Conservation (phyloP, 2,329 filamentous ascomycete genomes). For the Pseudogymnoascus sp. region DNA sequence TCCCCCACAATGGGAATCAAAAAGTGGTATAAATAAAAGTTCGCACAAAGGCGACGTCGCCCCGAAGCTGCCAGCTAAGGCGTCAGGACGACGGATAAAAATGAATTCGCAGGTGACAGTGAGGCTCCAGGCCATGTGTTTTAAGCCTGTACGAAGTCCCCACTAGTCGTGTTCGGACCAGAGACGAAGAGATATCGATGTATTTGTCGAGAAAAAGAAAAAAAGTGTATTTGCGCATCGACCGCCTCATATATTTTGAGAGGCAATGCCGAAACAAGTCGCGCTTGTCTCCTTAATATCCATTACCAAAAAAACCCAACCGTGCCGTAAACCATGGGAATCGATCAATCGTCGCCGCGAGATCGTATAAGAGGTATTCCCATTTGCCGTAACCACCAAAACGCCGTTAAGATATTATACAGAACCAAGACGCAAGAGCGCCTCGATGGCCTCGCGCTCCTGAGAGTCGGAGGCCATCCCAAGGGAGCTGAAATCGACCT, state of each 20-base stretch:
- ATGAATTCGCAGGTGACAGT: constrained; percentile 8
- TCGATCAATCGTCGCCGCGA: constrained; percentile 11
- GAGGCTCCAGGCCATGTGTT: constrained; percentile 7
- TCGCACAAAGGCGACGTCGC: background rate
- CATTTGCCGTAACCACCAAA: constrained; percentile 5
- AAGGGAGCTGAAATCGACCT: constrained; percentile 42
- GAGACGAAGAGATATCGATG: constrained; percentile 4
- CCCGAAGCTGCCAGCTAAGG: background rate
- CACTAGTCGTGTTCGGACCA: background rate
- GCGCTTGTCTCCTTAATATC: background rate
- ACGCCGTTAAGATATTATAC: constrained; percentile 40
- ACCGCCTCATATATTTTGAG: constrained; percentile 1
- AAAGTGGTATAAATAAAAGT: constrained; percentile 9
- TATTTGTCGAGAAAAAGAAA: background rate
- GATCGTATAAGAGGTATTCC: constrained; percentile 9
- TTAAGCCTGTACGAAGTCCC: constrained; percentile 2
- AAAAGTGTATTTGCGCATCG: constrained; percentile 6
- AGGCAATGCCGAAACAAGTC: constrained; percentile 1
- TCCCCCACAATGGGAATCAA: background rate
- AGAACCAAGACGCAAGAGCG: constrained; percentile 73
- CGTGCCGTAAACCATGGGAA: background rate
- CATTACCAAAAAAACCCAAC: constrained; percentile 6
- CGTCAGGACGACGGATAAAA: background rate
- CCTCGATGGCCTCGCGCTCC: constrained; percentile 75
- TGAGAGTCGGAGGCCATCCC: constrained; percentile 50